A percentile compares a stretch with the other conserved stretches of the same genome.
Evolutionary conservation across 495 filamentous ascomycete genomes (phyloP).

Genomic region (Penicillium simplicissimum): DNA sequence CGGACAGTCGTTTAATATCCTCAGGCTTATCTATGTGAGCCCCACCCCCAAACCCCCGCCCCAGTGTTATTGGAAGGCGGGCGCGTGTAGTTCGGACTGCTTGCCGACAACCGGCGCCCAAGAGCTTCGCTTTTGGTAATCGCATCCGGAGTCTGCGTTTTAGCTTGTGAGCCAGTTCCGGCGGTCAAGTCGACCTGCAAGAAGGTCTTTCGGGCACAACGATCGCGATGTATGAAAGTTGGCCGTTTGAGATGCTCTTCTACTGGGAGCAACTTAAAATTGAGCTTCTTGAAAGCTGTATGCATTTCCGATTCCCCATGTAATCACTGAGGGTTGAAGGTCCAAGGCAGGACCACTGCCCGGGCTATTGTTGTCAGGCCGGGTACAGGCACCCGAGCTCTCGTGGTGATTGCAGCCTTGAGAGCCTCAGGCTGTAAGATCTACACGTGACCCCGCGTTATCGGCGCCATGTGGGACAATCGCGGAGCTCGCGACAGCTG

Average conservation of each 20-base stretch:
- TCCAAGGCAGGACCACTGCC: not conserved
- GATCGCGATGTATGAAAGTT: not conserved
- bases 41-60: slow-evolving; percentile 13
- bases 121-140: not conserved
- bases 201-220: not conserved
- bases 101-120: slow-evolving; percentile 6
- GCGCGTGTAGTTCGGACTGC: slow-evolving; percentile 6
- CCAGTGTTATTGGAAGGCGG: slow-evolving; percentile 23
- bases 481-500: slow-evolving; percentile 26
- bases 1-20: not conserved
- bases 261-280: not conserved
- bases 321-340: not conserved
- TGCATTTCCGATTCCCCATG: not conserved
- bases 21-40: slow-evolving; percentile 23
- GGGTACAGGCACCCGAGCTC: not conserved
- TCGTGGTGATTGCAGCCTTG: not conserved
- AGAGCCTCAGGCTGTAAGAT: slow-evolving; percentile 5
- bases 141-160: not conserved
- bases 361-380: not conserved
- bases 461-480: slow-evolving; percentile 23
- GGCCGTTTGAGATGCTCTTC: too few relatives aligned
- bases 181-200: not conserved
- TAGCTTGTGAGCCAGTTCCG: not conserved
- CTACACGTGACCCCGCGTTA: slow-evolving; percentile 14
- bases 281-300: not conserved